Conservation (phyloP, 345 rosid genomes). For the Salix suchowensis region DNA sequence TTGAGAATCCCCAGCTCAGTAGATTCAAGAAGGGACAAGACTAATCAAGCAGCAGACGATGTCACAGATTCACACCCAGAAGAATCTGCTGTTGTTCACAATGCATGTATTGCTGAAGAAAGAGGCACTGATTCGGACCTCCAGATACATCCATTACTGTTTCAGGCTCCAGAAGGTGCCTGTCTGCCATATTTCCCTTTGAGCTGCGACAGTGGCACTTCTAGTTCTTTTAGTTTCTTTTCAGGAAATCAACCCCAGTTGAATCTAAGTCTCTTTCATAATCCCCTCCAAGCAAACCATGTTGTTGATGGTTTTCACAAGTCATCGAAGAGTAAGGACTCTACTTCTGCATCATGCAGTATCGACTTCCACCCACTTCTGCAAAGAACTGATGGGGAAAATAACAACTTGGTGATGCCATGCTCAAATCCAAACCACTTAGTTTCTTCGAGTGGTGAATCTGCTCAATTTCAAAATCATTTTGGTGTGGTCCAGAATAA, state of each 20-base stretch:
- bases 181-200: slow-evolving; percentile 47
- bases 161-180: slow-evolving; percentile 63
- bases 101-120: slow-evolving; percentile 39
- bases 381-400: slow-evolving; percentile 53
- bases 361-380: slow-evolving; percentile 88
- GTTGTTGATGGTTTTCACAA: slow-evolving; percentile 30
- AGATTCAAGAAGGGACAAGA: slow-evolving; percentile 25
- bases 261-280: slow-evolving; percentile 66
- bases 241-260: slow-evolving; percentile 75
- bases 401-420: slow-evolving; percentile 18
- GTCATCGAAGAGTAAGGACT: slow-evolving; percentile 40
- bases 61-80: slow-evolving; percentile 28
- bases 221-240: slow-evolving; percentile 67
- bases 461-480: slow-evolving; percentile 32
- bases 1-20: slow-evolving; percentile 10
- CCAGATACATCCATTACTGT: slow-evolving; percentile 89
- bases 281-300: slow-evolving; percentile 47
- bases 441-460: slow-evolving; percentile 33
- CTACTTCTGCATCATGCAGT: slow-evolving; percentile 37
- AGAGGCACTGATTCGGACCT: slow-evolving; percentile 46
- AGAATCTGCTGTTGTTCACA: slow-evolving; percentile 42
- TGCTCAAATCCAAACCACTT: slow-evolving; percentile 27
- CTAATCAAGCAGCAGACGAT: slow-evolving; percentile 27
- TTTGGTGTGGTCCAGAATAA: slow-evolving; percentile 32
- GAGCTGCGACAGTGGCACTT: slow-evolving; percentile 30